These are phyloP conservation scores for Aegilops tauschii DNA, from an alignment of 176 grass and related monocot species.

Conservation along the genomic window DNA sequence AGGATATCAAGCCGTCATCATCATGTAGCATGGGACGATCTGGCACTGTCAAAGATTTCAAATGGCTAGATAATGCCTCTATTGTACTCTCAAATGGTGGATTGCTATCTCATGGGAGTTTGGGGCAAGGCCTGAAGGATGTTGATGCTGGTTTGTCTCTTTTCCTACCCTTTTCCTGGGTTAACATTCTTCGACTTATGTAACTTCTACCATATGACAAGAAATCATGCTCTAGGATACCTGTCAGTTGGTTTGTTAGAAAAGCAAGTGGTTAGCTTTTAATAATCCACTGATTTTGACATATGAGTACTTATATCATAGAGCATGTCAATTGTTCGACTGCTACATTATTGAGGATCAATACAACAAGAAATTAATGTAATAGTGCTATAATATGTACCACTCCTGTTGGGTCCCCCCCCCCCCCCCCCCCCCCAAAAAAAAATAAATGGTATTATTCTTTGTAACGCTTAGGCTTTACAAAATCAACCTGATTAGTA, in stretches of 20 bases:
- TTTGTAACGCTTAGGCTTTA: background rate
- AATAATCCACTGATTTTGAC: conserved; percentile 2
- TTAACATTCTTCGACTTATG: background rate
- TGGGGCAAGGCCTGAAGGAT: conserved; percentile 56
- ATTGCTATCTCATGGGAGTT: conserved; percentile 54
- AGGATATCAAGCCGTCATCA: too few species aligned
- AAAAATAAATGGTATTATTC: background rate
- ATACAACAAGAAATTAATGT: background rate
- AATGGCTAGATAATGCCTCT: conserved; percentile 71
- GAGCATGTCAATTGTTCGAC: background rate
- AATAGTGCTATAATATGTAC: background rate
- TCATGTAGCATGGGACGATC: background rate
- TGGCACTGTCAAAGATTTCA: conserved; percentile 67
- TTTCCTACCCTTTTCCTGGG: conserved; percentile 1
- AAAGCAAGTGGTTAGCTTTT: background rate
- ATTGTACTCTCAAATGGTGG: conserved; percentile 57
- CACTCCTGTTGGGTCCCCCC: background rate
- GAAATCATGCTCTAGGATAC: conserved; percentile 14
- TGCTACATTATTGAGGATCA: conserved; percentile 25
- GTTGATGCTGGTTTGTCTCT: conserved; percentile 69
- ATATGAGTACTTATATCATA: background rate
- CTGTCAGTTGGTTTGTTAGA: background rate
- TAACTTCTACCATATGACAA: background rate
- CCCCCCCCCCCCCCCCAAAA: too few species aligned
- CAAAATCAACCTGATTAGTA: background rate